Evolutionary conservation across 192 early-diverging fungal species (phyloP).

Genomic region (Thoreauomyces humboldtii): DNA sequence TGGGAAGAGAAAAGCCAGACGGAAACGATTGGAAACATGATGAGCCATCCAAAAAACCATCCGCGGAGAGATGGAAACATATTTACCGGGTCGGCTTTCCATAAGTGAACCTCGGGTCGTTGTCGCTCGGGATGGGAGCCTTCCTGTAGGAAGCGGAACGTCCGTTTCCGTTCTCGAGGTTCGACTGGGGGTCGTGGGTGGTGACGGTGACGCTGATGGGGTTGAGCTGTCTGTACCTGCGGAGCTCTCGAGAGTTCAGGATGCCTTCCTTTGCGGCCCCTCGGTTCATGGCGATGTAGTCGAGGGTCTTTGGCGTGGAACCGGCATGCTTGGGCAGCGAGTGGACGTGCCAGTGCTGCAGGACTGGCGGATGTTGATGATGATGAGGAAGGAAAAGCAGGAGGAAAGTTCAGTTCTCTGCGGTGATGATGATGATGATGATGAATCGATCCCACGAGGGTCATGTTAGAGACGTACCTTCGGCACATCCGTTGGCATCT

Average conservation of each 20-base stretch:
- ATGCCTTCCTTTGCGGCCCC: conserved; percentile 46
- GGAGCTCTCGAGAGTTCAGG: conserved; percentile 40
- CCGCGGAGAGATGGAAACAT: no score
- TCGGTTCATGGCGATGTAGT: conserved; percentile 63
- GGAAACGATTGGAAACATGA: no score
- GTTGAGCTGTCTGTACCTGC: conserved; percentile 44
- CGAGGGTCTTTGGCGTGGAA: conserved; percentile 33
- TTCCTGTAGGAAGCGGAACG: conserved; percentile 24
- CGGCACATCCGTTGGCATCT: conserved; percentile 4
- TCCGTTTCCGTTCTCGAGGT: conserved; percentile 15
- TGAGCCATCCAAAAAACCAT: not conserved
- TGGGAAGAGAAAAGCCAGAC: not conserved
- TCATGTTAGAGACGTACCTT: no score
- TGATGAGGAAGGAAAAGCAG: not conserved
- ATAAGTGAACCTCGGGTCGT: conserved; percentile 48
- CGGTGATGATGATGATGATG: no score
- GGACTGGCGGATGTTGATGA: conserved; percentile 29
- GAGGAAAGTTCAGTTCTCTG: not conserved
- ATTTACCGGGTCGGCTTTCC: conserved; percentile 57
- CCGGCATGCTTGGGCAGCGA: conserved; percentile 37
- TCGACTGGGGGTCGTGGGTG: conserved; percentile 9
- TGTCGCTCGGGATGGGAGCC: conserved; percentile 52
- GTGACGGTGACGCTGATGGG: conserved; percentile 50
- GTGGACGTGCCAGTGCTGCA: conserved; percentile 55
- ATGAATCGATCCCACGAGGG: no score